Percentiles rank a stretch among this genome's conserved stretches.
phyloP scores from a whole-genome alignment of 139 green algal genomes.

The Picochlorum sp. region DNA sequence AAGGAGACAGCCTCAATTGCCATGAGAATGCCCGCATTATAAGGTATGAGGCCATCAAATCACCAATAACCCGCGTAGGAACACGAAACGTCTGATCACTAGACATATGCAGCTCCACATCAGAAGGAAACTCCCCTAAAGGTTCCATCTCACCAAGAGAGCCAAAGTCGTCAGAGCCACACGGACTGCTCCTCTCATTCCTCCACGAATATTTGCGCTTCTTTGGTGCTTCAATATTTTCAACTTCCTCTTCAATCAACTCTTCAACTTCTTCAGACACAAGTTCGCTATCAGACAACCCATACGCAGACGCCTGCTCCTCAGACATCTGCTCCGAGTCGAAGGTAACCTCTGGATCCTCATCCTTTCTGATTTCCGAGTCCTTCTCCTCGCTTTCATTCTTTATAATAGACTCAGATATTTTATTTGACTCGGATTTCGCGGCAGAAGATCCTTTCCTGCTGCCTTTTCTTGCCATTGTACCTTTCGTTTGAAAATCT shows the following conservation, averaged over 20 bases:
- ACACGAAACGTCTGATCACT: neutral
- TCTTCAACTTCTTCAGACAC: constrained; percentile 5
- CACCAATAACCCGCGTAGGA: constrained; percentile 21
- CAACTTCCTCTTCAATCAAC: neutral
- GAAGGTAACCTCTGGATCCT: no score
- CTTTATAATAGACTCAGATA: constrained; percentile 1
- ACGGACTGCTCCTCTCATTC: no score
- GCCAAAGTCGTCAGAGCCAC: no score
- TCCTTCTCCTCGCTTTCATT: constrained; percentile 12
- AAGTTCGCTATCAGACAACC: neutral
- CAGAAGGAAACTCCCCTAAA: no score
- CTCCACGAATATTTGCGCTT: no score
- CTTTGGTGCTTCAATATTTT: neutral
- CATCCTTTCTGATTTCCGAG: no score
- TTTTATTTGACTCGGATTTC: neutral
- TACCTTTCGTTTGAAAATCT: no score
- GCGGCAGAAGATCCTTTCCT: constrained; percentile 1
- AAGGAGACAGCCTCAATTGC: constrained; percentile 67
- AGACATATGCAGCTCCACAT: no score
- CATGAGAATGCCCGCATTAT: constrained; percentile 66
- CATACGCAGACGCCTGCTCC: no score
- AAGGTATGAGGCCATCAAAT: constrained; percentile 48
- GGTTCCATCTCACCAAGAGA: no score
- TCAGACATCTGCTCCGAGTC: no score
- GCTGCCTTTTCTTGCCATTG: constrained; percentile 11